Percentiles rank a stretch among this genome's conserved stretches.
Evolutionary conservation across 2,329 filamentous ascomycete genomes (phyloP).

Genomic region (Botryotinia narcissicola): DNA sequence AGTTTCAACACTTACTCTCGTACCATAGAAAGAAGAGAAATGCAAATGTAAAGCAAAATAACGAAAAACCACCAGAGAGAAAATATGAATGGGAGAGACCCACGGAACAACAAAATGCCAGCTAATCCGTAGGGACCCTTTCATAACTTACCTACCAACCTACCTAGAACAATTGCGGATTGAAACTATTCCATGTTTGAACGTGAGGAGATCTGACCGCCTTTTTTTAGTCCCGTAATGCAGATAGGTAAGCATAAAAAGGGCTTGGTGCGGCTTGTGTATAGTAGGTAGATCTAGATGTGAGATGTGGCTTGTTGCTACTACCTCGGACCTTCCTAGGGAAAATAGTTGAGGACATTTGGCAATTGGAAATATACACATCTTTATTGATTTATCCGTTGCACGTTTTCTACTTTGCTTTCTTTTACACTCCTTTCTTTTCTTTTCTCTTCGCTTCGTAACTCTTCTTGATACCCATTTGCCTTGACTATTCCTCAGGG

Average conservation of each 20-base stretch:
- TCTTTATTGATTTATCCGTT: neutral
- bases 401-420: neutral
- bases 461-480: neutral
- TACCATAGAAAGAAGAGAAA: neutral
- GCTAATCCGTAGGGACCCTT: constrained; percentile 10
- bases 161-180: constrained; percentile 18
- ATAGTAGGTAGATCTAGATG: neutral
- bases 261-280: neutral
- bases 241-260: neutral
- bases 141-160: constrained; percentile 5
- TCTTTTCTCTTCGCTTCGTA: neutral
- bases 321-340: neutral
- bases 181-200: constrained; percentile 19
- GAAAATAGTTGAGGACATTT: constrained; percentile 25
- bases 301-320: constrained; percentile 7
- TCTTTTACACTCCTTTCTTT: neutral
- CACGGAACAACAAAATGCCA: constrained; percentile 20
- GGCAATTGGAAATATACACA: constrained; percentile 21
- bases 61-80: neutral
- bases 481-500: neutral
- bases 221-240: neutral
- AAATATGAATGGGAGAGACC: constrained; percentile 9
- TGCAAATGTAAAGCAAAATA: no score
- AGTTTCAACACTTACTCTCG: neutral
- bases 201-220: constrained; percentile 17